Base-by-base conservation (phyloP, 179 eudicot species). In the Gypsophila paniculata region DNA sequence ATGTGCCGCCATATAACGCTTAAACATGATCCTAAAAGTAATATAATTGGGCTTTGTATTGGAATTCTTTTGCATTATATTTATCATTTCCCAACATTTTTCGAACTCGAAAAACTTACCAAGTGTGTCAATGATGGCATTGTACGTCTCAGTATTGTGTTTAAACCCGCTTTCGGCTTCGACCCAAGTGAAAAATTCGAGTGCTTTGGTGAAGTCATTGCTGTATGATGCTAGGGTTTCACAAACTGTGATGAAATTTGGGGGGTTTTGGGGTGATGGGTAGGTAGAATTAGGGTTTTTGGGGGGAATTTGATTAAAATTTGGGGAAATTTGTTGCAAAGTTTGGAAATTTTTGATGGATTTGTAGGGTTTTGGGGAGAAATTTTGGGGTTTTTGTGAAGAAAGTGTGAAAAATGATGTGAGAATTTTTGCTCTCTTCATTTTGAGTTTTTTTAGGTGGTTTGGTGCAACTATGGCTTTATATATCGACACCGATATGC, bases 81-180 rank as follows among this genome's bases (percentile, higher is more conserved):
- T 73, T 1, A 94, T 85, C 57, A 88, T 72, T 65, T 84, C 83
- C 96, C 92, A 90, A 6, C 88, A 84, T 46, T 80, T 80, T 34
- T 91, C 95, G 62, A 94, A 94, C 71, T 91, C 97, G 68, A 89
- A 94, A 71, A 87, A 90, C 95, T 94, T 94, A 80, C 97, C 97
- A 69, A 94, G 70, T 46, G 90, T 85, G 75, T 90, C 93, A 53
- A 94, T 88, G 79, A 91, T 81, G 22, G 85, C 85, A 80, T 91
- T 91, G 84, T 76, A 85, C 3, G 91, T 89, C 15, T 89, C 88
- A 5, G 94, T 86, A 46, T 83, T 85, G 79, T 89, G 99, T 13
- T 73, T 68, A 61, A 91, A 91, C 46, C 78, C 86, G 29, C 65
- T 74, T 60, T 77, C 61, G 44, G 81, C 21, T 62, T 83, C 86